phyloP scores from a whole-genome alignment of 2,329 filamentous ascomycete species.

The Aspergillus aculeatus region DNA sequence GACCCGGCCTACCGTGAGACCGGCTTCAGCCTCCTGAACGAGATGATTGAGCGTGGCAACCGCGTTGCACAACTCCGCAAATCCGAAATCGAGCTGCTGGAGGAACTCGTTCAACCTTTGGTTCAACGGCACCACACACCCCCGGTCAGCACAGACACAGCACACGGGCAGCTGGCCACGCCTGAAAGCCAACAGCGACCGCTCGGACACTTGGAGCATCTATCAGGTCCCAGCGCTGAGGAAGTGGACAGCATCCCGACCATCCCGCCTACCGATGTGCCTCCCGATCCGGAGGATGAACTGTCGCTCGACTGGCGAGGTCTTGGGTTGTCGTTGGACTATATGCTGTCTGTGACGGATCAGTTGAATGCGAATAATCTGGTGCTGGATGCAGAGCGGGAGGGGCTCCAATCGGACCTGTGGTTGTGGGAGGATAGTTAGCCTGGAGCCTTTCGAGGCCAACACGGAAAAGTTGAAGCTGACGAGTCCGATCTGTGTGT shows the following conservation, averaged over 20 bases:
- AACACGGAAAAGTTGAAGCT: too few species aligned
- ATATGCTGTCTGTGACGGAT: conserved; percentile 23
- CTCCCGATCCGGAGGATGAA: conserved; percentile 11
- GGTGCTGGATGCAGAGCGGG: conserved; percentile 17
- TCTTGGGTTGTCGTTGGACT: conserved; percentile 21
- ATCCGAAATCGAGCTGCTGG: conserved; percentile 23
- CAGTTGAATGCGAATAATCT: conserved; percentile 20
- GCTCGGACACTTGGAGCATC: neutral
- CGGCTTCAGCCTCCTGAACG: conserved; percentile 17
- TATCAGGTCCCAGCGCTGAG: neutral
- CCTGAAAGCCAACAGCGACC: neutral
- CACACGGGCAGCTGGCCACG: neutral
- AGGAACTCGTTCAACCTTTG: conserved; percentile 20
- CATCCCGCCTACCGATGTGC: neutral
- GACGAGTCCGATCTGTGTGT: too few species aligned
- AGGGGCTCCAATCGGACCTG: conserved; percentile 16
- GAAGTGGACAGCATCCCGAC: neutral
- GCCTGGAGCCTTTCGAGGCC: too few species aligned
- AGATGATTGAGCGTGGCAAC: conserved; percentile 22
- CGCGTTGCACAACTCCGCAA: conserved; percentile 23
- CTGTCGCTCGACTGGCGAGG: conserved; percentile 21
- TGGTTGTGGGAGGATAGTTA: conserved; percentile 23
- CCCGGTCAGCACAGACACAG: neutral
- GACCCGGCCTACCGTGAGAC: conserved; percentile 44
- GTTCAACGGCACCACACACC: neutral